phyloP scores from a whole-genome alignment of 352 stramenopile genomes.

The Globisporangium cystogenes region DNA sequence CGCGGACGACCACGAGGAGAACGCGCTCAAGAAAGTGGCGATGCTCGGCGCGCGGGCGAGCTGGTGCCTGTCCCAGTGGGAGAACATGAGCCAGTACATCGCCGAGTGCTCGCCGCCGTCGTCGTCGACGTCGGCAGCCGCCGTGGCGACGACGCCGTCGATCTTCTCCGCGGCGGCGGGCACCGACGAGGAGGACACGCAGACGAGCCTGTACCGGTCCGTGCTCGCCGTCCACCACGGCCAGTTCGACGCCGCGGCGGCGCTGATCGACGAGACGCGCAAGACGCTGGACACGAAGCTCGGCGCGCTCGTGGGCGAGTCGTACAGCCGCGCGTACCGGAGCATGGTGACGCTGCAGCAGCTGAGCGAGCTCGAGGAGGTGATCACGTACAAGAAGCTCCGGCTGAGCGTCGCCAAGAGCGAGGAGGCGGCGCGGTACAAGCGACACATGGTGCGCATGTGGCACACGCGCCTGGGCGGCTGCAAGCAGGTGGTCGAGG shows the following conservation, averaged over 20 bases:
- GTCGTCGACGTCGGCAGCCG: background rate
- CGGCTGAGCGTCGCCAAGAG: conserved; percentile 57
- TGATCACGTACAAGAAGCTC: conserved; percentile 93
- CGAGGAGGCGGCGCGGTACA: conserved; percentile 73
- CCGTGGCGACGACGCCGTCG: background rate
- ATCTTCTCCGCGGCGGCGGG: conserved; percentile 7
- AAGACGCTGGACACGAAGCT: conserved; percentile 93
- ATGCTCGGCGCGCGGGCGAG: conserved; percentile 82
- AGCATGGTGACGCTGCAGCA: conserved; percentile 97
- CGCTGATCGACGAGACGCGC: conserved; percentile 92
- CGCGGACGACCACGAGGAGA: conserved; percentile 41
- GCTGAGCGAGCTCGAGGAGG: conserved; percentile 97
- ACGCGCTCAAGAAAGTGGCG: conserved; percentile 52
- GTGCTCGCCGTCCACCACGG: conserved; percentile 93
- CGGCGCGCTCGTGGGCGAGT: conserved; percentile 94
- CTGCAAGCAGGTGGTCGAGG: conserved; percentile 89
- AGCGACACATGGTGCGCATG: conserved; percentile 82
- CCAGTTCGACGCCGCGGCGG: conserved; percentile 89
- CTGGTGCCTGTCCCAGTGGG: conserved; percentile 82
- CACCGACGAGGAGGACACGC: conserved; percentile 21
- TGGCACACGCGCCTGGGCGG: conserved; percentile 78
- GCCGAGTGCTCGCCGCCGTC: conserved; percentile 25
- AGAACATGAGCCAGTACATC: conserved; percentile 80
- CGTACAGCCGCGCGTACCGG: conserved; percentile 95
- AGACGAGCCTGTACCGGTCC: conserved; percentile 68